phyloP scores from a whole-genome alignment of 2,329 filamentous ascomycete species.

The Talaromyces piceae region DNA sequence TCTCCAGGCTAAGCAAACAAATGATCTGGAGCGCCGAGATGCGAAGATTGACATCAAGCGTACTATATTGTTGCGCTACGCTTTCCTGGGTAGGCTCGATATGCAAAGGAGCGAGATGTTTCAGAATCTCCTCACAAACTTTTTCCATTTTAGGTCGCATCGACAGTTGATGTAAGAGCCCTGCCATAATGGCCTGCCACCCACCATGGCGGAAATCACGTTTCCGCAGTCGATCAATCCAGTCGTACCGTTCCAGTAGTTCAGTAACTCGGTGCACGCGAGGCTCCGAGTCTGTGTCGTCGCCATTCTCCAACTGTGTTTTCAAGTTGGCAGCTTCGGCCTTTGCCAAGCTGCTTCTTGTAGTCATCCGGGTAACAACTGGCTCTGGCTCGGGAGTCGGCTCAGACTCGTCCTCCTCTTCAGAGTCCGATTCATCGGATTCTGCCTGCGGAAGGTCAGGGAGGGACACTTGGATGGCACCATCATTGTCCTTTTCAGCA shows the following conservation, averaged over 20 bases:
- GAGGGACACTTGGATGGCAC: conserved; percentile 69
- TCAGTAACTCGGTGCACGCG: conserved; percentile 57
- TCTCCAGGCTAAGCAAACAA: conserved; percentile 77
- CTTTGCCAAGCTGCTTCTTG: conserved; percentile 78
- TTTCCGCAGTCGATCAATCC: conserved; percentile 75
- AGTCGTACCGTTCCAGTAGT: conserved; percentile 65
- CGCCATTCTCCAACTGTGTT: conserved; percentile 53
- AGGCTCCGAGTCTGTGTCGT: conserved; percentile 28
- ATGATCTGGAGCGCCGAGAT: conserved; percentile 76
- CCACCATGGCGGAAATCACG: conserved; percentile 82
- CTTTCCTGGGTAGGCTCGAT: conserved; percentile 68
- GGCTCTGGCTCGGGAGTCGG: conserved; percentile 66
- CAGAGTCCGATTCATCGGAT: conserved; percentile 57
- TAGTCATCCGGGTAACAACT: conserved; percentile 58
- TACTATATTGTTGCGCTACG: conserved; percentile 63
- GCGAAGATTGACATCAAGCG: conserved; percentile 74
- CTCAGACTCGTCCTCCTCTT: conserved; percentile 50
- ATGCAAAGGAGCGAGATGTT: conserved; percentile 71
- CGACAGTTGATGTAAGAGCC: conserved; percentile 76
- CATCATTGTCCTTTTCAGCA: conserved; percentile 60
- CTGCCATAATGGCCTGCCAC: conserved; percentile 86
- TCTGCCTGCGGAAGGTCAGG: conserved; percentile 68
- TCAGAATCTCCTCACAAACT: conserved; percentile 70
- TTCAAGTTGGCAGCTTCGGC: conserved; percentile 64
- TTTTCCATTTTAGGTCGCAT: conserved; percentile 62